These are phyloP conservation scores for Neoascochyta sp. DNA, from an alignment of 2,329 filamentous ascomycete genomes.

Conservation along the genomic window DNA sequence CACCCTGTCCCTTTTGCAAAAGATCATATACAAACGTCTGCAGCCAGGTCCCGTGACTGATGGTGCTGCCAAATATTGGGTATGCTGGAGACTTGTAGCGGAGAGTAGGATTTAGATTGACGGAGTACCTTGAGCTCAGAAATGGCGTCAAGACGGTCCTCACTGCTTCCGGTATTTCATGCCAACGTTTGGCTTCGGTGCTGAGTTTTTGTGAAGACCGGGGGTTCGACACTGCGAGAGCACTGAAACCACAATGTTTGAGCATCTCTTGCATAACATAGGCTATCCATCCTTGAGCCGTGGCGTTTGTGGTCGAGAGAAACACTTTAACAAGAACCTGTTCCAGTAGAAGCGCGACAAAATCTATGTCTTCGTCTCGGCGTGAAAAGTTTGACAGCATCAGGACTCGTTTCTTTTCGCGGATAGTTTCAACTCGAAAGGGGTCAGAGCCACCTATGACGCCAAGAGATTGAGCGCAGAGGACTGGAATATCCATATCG, in stretches of 20 bases:
- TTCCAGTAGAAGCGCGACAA: constrained; percentile 79
- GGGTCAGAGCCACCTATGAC: constrained; percentile 88
- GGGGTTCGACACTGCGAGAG: constrained; percentile 51
- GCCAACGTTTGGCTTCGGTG: constrained; percentile 70
- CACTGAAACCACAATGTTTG: constrained; percentile 67
- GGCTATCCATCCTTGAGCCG: constrained; percentile 83
- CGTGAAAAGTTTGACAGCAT: constrained; percentile 82
- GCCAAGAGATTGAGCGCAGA: constrained; percentile 80
- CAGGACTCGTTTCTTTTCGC: constrained; percentile 77
- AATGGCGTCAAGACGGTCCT: constrained; percentile 86
- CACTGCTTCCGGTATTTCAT: constrained; percentile 69
- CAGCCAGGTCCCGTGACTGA: constrained; percentile 77
- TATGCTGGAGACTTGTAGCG: constrained; percentile 49
- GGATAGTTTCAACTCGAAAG: constrained; percentile 76
- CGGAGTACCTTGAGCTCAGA: constrained; percentile 74
- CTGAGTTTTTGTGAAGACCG: constrained; percentile 53
- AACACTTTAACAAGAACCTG: constrained; percentile 89
- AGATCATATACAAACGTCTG: constrained; percentile 76
- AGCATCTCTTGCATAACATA: constrained; percentile 93
- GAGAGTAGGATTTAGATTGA: constrained; percentile 46
- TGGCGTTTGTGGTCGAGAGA: constrained; percentile 81
- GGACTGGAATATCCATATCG: constrained; percentile 62
- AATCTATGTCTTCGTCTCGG: constrained; percentile 75
- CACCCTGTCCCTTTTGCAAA: constrained; percentile 70
- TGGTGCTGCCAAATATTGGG: constrained; percentile 69